These are phyloP conservation scores for Apiotrichum porosum DNA, from an alignment of 1,284 basidiomycete genomes.

Conservation along the genomic window DNA sequence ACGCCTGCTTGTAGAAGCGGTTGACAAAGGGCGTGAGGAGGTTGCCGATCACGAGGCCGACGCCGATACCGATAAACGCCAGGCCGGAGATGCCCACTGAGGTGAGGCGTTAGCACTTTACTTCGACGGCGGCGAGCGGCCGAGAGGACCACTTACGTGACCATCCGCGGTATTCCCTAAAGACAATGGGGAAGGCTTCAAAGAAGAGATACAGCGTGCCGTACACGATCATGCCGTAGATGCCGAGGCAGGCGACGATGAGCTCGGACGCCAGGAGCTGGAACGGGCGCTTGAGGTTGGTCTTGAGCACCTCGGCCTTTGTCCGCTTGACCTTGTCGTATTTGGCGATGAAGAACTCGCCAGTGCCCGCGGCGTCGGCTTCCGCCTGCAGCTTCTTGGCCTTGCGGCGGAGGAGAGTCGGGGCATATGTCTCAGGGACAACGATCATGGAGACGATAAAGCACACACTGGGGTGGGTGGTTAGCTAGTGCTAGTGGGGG, in stretches of 20 bases:
- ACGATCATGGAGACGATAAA: slow-evolving; percentile 45
- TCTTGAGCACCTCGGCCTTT: slow-evolving; percentile 41
- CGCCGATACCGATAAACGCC: slow-evolving; percentile 61
- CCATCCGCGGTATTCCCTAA: slow-evolving; percentile 34
- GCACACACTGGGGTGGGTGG: slow-evolving; percentile 47
- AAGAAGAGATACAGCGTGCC: slow-evolving; percentile 45
- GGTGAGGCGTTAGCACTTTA: not conserved
- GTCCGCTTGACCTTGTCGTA: slow-evolving; percentile 55
- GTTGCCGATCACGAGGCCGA: slow-evolving; percentile 58
- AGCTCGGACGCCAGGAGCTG: slow-evolving; percentile 62
- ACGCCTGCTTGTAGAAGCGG: slow-evolving; percentile 55
- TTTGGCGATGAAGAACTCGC: slow-evolving; percentile 53
- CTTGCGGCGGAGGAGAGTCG: slow-evolving; percentile 60
- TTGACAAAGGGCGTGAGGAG: slow-evolving; percentile 49
- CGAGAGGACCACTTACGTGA: not conserved
- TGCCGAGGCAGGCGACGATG: slow-evolving; percentile 61
- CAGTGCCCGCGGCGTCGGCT: slow-evolving; percentile 47
- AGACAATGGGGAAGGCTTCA: slow-evolving; percentile 56
- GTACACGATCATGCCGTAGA: slow-evolving; percentile 53
- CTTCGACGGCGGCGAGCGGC: not conserved
- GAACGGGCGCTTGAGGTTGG: slow-evolving; percentile 58
- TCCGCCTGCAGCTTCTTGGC: slow-evolving; percentile 54
- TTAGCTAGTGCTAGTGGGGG: no score
- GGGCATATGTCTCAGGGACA: slow-evolving; percentile 57
- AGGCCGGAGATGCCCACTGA: slow-evolving; percentile 45